Evolutionary conservation across 164 flowering plant species (phyloP), one percentile per base, ranked within the genome.

Genomic region (Annona squamosa): DNA sequence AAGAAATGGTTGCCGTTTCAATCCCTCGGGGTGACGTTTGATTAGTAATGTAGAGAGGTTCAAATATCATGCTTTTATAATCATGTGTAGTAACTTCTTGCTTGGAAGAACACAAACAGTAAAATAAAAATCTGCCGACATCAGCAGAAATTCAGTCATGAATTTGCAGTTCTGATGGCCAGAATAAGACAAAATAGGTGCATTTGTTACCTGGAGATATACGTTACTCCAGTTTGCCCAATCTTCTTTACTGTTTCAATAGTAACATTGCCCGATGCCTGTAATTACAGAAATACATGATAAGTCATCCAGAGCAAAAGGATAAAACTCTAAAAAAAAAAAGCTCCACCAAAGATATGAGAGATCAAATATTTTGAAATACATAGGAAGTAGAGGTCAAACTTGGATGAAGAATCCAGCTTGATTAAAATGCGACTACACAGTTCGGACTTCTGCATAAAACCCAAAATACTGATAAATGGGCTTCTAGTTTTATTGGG

Each of bases 221-320:
- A 94, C 69, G 97, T 91, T 46, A 92, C 99, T 46, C 99, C 97
- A 61, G 92, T 90, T 78, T 89, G 95, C 71, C 99, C 99, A 83
- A 92, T 94, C 79, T 83, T 86, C 73, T 86, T 88, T 56, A 92
- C 94, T 0, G 97, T 88, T 64, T 90, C 90, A 72, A 90, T 87
- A 72, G 97, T 91, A 75, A 94, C 95, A 83, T 94, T 92, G 56
- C 97, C 99, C 6, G 97, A 94, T 75, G 97, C 97, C 97, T 94
- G 87, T 70, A 63, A 79, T 3, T 68, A 77, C 64, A 77, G 6
- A 5, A 9, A 18, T 56, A 4, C 43, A 63, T 61, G 19, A 62
- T 18, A 4, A 63, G 48, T 7, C 57, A 18, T 16, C 4, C 43
- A 68, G 7, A 7, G 68, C 12, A 48, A 17, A 61, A 68, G 37